Base-by-base conservation (phyloP, 78 protist species). In the Protostelium mycophagum region DNA sequence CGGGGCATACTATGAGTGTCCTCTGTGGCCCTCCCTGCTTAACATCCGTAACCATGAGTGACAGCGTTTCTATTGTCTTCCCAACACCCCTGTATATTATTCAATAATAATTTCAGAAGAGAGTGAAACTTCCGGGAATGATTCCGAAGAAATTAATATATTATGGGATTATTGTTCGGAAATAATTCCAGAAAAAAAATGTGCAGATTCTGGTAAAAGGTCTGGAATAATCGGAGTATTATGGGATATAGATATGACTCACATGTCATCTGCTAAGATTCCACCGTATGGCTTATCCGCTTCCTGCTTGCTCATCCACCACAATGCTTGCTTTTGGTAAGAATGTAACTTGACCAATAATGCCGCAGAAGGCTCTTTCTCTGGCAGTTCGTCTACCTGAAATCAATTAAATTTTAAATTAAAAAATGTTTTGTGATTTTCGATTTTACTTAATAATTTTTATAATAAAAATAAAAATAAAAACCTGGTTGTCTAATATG, bases 1-100 rank as follows among this genome's bases (percentile, higher is more conserved):
- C 36, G 28, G 88, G 88, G 0, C 84, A 39, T 9, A 38, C 83
- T 1, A 38, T 73, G 1, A 86, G 88, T 36, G 25, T 38, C 37
- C 28, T 34, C 0, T 38, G 0, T 29, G 88, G 88, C 51, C 36
- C 38, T 1, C 9, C 38, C n/a, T n/a, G n/a, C 1, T 34, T 86
- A 39, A 0, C 28, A 5, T 1, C 29, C 29, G 88, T 37, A 28
- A 37, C 37, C 35, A 86, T 37, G 0, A 39, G 73, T 35, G 83
- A 34, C 34, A 86, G 37, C 36, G n/a, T 28, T 38, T 86, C 84
- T 36, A 86, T 36, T 29, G 88, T 86, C 83, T 86, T 51, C 16
- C 73, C 73, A 25, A 51, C 31, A 16, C 73, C 73, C 73, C 73
- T 51, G 73, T 51, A 16, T 51, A 51, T 51, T 16, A 16, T 51